Percentiles rank a stretch among this genome's conserved stretches.
phyloP scores from a whole-genome alignment of 2,329 filamentous ascomycete species.

The Cryphonectria japonica region DNA sequence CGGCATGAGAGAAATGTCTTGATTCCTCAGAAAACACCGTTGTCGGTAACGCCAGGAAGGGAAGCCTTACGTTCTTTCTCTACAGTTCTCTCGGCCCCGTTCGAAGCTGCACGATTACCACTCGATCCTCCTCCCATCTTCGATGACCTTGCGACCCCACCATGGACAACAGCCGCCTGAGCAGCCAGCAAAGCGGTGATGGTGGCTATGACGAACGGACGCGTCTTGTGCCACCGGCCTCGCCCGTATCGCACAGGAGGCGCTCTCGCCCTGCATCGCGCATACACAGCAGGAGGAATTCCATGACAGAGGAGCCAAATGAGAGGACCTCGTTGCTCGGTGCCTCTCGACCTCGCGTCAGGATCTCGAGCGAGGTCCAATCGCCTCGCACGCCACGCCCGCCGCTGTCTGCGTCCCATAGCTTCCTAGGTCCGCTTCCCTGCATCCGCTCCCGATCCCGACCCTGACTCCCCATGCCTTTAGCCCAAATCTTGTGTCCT shows the following conservation, averaged over 20 bases:
- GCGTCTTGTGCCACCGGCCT: constrained; percentile 18
- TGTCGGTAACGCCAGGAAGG: neutral
- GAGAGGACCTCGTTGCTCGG: constrained; percentile 27
- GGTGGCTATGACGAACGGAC: constrained; percentile 23
- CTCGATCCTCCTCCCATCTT: neutral
- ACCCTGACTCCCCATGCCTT: neutral
- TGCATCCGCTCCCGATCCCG: neutral
- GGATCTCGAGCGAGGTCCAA: constrained; percentile 21
- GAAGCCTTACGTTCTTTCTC: neutral
- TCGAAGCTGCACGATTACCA: neutral
- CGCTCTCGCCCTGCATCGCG: constrained; percentile 29
- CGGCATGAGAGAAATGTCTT: neutral
- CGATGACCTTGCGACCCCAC: neutral
- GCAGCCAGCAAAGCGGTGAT: constrained; percentile 13
- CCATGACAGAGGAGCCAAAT: constrained; percentile 26
- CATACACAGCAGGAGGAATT: constrained; percentile 25
- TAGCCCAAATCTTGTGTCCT: constrained; percentile 13
- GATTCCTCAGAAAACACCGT: neutral
- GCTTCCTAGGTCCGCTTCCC: constrained; percentile 23
- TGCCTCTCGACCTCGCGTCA: constrained; percentile 21
- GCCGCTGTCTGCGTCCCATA: constrained; percentile 18
- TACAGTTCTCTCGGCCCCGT: neutral
- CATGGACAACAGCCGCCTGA: constrained; percentile 8
- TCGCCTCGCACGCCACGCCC: constrained; percentile 18
- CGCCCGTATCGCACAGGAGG: constrained; percentile 25